Base-by-base conservation (phyloP, 2,329 filamentous ascomycete species). In the Didymellaceae sp. region DNA sequence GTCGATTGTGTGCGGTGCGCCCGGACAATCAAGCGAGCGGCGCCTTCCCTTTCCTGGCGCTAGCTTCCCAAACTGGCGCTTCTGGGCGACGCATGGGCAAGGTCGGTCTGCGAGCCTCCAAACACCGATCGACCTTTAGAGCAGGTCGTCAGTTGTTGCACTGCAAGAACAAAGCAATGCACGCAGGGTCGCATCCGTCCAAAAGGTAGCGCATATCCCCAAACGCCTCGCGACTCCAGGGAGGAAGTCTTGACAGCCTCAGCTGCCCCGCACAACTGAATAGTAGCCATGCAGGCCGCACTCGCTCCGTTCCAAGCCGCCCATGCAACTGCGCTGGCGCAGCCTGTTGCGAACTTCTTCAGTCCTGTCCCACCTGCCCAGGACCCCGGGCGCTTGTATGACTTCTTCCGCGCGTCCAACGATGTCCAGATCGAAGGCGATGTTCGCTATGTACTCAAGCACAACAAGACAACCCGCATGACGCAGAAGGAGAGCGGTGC, bases 281-380 rank as follows among this genome's bases (percentile, higher is more conserved):
- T 41, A 45, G 45, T 30, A 33, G 48, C 45, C 45, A 92, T 96
- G 91, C 86, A 92, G 67, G 76, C 80, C 43, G 77, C 94, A 42
- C 88, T 95, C 65, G 77, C 80, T 32, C 85, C 89, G 52, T 96
- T 96, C 71, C 84, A 83, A 46, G 76, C 82, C 49, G 90, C 90
- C 30, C 82, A 91, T 65, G 73, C 78, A 38, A 73, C 77, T 22
- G 79, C 81, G 48, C 84, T 89, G 68, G 91, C 91, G 53, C 87
- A 88, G 63, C 79, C 80, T 39, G 82, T 97, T 28, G 88, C 91
- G 16, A 82, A 84, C 52, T 89, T 89, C 8, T 78, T 97, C 51
- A 87, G 84, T 11, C 92, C 93, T 26, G 79, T 88, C 51, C 74
- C 88, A 39, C 83, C 88, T 4, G 63, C 78, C 22, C 75, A 82